Base-by-base conservation (phyloP, 306 rosid genomes). In the Dryas drummondii region DNA sequence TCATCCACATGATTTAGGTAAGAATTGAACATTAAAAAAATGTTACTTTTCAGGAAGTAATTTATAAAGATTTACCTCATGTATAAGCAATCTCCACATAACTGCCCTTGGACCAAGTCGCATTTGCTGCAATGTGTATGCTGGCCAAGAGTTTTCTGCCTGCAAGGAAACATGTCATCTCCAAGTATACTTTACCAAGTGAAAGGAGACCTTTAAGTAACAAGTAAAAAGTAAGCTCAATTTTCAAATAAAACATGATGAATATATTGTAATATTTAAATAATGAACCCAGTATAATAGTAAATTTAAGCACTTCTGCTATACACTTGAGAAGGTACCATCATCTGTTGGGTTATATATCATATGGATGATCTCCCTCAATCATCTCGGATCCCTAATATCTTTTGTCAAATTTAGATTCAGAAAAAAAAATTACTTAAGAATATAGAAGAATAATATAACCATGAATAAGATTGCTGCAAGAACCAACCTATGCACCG, bases 31-130 rank as follows among this genome's bases (percentile, higher is more conserved):
- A 41, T 6, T 22, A 52, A 52, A 7, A 9, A 53, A 14, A 15
- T 14, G 5, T 7, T 45, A 57, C 11, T 55, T 57, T 32, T 54
- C 73, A n/a, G 58, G 12, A 52, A 54, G 42, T 22, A 32, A 71
- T 5, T 55, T 19, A 19, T n/a, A 42, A 53, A 54, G 42, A 48
- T 61, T 85, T 80, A 92, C 97, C 97, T 88, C 54, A 22, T 79
- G 86, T 85, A 92, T 81, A 92, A 82, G 96, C 96, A 92, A 84
- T 92, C 97, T 80, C 97, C 97, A 70, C 97, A 90, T 2, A 92
- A 9, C 77, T 74, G 76, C 19, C 97, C 92, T 60, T 85, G 93
- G 74, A 65, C 81, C 78, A 86, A 79, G 72, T 81, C 85, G n/a
- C 93, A 92, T 82, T 79, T 88, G 82, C 74, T 66, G 83, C 97